Conservation (phyloP, 2,329 filamentous ascomycete species). For the Grosmannia clavigera region DNA sequence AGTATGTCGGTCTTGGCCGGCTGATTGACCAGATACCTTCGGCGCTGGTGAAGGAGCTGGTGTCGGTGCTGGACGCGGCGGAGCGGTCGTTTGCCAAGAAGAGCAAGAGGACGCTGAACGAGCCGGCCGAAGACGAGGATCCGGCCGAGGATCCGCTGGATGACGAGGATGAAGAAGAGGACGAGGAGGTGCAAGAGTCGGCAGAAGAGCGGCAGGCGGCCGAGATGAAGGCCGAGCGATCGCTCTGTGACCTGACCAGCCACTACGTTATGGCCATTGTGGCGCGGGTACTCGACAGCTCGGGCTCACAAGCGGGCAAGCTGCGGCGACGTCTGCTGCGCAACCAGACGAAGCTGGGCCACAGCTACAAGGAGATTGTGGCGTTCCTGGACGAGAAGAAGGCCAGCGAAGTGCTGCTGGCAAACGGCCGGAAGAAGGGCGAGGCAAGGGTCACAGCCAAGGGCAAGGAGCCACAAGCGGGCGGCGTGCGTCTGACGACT, state of each 20-base stretch:
- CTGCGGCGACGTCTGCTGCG: constrained; percentile 60
- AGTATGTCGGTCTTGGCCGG: constrained; percentile 42
- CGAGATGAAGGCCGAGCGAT: constrained; percentile 68
- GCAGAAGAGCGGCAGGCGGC: constrained; percentile 48
- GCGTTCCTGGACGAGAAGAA: constrained; percentile 64
- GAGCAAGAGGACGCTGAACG: constrained; percentile 47
- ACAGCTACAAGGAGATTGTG: constrained; percentile 76
- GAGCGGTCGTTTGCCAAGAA: constrained; percentile 71
- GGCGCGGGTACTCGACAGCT: constrained; percentile 59
- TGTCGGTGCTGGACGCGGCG: constrained; percentile 63
- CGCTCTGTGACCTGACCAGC: constrained; percentile 71
- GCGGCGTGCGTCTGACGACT: constrained; percentile 18
- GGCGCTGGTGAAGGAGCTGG: constrained; percentile 52
- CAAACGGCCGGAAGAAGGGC: constrained; percentile 25
- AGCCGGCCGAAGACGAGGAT: constrained; percentile 60
- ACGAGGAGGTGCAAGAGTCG: constrained; percentile 53
- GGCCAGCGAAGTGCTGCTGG: constrained; percentile 29
- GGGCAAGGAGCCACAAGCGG: constrained; percentile 8
- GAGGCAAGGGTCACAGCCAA: constrained; percentile 12
- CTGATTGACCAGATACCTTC: constrained; percentile 58
- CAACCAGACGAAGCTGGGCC: constrained; percentile 69
- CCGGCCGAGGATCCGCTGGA: constrained; percentile 53
- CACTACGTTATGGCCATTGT: constrained; percentile 75
- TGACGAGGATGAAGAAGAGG: constrained; percentile 45
- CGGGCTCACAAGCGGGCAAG: constrained; percentile 45